These are phyloP conservation scores for Scheffersomyces cryptocercus DNA, from an alignment of 1,139 yeast species.

Conservation along the genomic window DNA sequence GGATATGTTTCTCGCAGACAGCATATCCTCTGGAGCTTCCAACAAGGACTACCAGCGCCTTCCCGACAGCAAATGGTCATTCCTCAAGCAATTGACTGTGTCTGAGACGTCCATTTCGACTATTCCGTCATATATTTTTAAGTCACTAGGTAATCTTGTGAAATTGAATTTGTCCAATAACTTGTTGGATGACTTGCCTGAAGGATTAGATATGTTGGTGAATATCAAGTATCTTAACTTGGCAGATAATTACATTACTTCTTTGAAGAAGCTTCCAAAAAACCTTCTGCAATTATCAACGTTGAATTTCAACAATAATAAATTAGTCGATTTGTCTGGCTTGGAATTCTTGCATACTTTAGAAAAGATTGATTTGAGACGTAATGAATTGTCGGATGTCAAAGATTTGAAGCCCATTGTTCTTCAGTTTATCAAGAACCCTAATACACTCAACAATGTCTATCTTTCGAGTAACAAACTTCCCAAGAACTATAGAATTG, in stretches of 20 bases:
- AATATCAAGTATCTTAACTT: constrained; percentile 57
- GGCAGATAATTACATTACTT: constrained; percentile 53
- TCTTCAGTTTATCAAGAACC: constrained; percentile 33
- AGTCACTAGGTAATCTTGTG: constrained; percentile 50
- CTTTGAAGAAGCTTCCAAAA: constrained; percentile 39
- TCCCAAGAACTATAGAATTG: constrained; percentile 52
- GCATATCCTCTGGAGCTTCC: background rate
- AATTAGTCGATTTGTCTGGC: constrained; percentile 45
- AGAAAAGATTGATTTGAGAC: constrained; percentile 59
- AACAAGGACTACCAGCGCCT: constrained; percentile 23
- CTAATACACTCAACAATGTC: constrained; percentile 31
- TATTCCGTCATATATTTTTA: constrained; percentile 48
- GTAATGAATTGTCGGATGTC: constrained; percentile 43
- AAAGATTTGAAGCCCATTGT: constrained; percentile 37
- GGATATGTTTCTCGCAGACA: constrained; percentile 18
- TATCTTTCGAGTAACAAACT: constrained; percentile 47
- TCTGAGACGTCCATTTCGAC: constrained; percentile 53
- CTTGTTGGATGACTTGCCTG: constrained; percentile 50
- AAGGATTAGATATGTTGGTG: constrained; percentile 49
- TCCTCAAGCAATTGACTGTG: constrained; percentile 57
- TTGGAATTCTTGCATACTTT: constrained; percentile 46
- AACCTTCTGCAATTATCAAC: constrained; percentile 46
- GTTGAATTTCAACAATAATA: constrained; percentile 57
- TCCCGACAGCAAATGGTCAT: constrained; percentile 52
- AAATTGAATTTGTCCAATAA: constrained; percentile 62